Base-by-base conservation (phyloP, 2,329 filamentous ascomycete species). In the Pleurostoma richardsiae region DNA sequence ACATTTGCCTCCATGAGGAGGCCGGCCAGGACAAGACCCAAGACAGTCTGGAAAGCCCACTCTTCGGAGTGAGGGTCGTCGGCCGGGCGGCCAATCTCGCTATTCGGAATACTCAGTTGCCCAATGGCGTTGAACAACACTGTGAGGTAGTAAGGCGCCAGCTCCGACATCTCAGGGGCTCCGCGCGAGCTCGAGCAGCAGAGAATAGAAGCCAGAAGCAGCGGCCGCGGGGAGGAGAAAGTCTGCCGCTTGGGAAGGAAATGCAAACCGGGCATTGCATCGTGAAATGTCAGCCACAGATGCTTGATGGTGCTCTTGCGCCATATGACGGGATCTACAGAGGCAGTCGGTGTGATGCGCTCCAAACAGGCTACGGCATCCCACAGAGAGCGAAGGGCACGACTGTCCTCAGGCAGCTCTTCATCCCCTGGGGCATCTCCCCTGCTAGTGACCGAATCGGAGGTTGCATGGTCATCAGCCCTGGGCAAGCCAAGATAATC, bases 241-340 rank as follows among this genome's bases (percentile, higher is more conserved):
- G 59, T 67, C 51, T 69, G 65, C 30, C 67, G 71, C 26, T 60
- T 63, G 0, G 71, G 69, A 8, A 73, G 59, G 43, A 73, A 73
- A 49, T 73, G 71, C 3, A 74, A 52, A 1, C 68, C 67, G 0
- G 67, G 69, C 63, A 72, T 71, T 31, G 63, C 67, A 30, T 69
- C 66, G 47, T 73, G 65, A 43, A 73, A 73, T 71, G 40, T 62
- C 10, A 60, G 55, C 65, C 64, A 69, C 1, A 69, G 52, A 6
- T 63, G 56, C 38, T 62, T 59, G 30, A 68, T 60, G 10, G 60
- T 56, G 5, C 49, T 41, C 10, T 54, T 58, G n/a, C 58, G 57
- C 64, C 65, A 69, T 10, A 68, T 56, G 3, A 48, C 55, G 4
- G 52, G 47, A n/a, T 54, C 52, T 19, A 19, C 19, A n/a, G 55